phyloP scores from a whole-genome alignment of 768 basidiomycete species.

The Psilocybe cyanescens region DNA sequence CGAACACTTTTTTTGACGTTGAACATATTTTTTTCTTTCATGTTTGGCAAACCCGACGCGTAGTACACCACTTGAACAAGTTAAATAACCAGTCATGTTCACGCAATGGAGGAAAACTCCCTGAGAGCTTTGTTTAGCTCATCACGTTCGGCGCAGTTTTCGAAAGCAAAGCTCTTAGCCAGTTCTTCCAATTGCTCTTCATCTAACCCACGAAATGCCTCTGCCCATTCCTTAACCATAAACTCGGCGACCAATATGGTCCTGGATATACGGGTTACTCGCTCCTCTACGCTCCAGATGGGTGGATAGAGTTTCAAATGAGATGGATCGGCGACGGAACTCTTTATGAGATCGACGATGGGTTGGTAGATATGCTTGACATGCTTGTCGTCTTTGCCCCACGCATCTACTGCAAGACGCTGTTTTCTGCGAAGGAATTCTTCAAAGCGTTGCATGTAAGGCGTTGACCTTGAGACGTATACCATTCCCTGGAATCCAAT shows the following conservation, averaged over 20 bases:
- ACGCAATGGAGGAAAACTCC: slow-evolving; percentile 30
- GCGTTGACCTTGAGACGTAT: slow-evolving; percentile 63
- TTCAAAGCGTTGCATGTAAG: slow-evolving; percentile 71
- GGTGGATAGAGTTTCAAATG: slow-evolving; percentile 62
- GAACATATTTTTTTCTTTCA: neutral
- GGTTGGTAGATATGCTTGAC: slow-evolving; percentile 69
- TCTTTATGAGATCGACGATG: slow-evolving; percentile 60
- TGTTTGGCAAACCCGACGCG: neutral
- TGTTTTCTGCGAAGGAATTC: slow-evolving; percentile 77
- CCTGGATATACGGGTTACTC: slow-evolving; percentile 67
- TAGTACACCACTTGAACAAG: neutral
- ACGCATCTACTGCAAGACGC: slow-evolving; percentile 73
- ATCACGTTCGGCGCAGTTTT: slow-evolving; percentile 69
- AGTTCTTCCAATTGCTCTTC: slow-evolving; percentile 68
- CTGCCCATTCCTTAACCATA: slow-evolving; percentile 74
- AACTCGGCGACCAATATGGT: slow-evolving; percentile 74
- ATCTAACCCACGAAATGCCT: slow-evolving; percentile 61
- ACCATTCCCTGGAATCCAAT: slow-evolving; percentile 88
- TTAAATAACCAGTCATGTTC: neutral
- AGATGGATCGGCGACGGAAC: slow-evolving; percentile 49
- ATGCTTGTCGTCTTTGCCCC: slow-evolving; percentile 69
- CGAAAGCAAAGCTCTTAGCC: slow-evolving; percentile 75
- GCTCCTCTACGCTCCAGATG: slow-evolving; percentile 61
- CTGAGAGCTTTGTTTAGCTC: slow-evolving; percentile 62
- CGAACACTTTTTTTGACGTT: neutral